A percentile compares a stretch with the other conserved stretches of the same genome.
Conservation (phyloP, 345 rosid species). For the Eutrema yunnanense region DNA sequence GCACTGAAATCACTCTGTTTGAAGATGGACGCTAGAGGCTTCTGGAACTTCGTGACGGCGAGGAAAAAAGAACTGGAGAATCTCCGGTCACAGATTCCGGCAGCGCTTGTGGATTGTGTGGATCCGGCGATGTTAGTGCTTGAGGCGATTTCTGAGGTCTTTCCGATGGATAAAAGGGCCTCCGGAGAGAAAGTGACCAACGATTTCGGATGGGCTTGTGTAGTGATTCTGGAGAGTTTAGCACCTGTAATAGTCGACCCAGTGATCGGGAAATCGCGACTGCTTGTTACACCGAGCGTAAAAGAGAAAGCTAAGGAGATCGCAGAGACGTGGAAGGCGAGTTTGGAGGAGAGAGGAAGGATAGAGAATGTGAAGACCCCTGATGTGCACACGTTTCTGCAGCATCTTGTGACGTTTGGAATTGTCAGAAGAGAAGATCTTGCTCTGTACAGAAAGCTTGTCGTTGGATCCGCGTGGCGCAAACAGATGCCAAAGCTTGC, state of each 20-base stretch:
- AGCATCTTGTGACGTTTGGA: constrained; percentile 91
- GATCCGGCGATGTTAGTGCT: constrained; percentile 88
- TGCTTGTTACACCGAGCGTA: constrained; percentile 67
- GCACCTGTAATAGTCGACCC: constrained; percentile 89
- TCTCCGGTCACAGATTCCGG: constrained; percentile 60
- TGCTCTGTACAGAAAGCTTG: constrained; percentile 79
- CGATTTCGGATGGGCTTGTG: constrained; percentile 98
- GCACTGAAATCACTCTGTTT: constrained; percentile 48
- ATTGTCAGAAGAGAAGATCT: constrained; percentile 78
- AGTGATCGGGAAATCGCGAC: constrained; percentile 70
- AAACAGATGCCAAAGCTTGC: constrained; percentile 99
- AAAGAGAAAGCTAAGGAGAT: constrained; percentile 70
- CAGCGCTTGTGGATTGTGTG: constrained; percentile 63
- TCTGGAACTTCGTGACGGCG: constrained; percentile 70
- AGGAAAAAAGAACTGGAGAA: constrained; percentile 73
- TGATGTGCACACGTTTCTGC: constrained; percentile 95
- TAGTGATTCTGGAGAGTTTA: constrained; percentile 76
- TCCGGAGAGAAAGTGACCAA: constrained; percentile 33
- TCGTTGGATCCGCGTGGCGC: constrained; percentile 93
- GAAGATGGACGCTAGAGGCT: constrained; percentile 66
- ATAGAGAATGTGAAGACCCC: constrained; percentile 93
- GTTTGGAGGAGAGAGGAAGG: constrained; percentile 88
- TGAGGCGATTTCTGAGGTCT: constrained; percentile 86
- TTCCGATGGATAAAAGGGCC: constrained; percentile 75
- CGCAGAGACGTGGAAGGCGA: constrained; percentile 89